phyloP scores from a whole-genome alignment of 768 basidiomycete genomes.

The Pleurotus sapidus region DNA sequence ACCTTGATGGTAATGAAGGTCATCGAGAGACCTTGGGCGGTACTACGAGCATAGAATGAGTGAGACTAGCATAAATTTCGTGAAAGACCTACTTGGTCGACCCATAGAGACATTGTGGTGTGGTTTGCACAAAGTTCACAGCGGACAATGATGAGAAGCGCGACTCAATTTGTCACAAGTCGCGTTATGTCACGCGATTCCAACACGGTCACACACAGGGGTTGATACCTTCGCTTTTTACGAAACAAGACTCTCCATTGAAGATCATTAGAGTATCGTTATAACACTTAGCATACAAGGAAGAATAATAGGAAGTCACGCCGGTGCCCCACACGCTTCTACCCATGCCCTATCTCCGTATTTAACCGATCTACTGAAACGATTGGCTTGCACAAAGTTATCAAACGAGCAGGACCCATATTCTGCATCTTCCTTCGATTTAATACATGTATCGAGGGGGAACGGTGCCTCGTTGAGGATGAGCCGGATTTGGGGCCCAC shows the following conservation, averaged over 20 bases:
- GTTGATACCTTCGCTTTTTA: too few species aligned
- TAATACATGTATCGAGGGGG: slow-evolving; percentile 30
- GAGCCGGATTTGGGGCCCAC: slow-evolving; percentile 36
- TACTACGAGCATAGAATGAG: slow-evolving; percentile 45
- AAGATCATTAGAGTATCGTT: too few species aligned
- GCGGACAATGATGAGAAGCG: too few species aligned
- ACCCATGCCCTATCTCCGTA: slow-evolving; percentile 33
- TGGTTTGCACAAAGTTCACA: too few species aligned
- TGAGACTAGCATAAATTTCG: not conserved
- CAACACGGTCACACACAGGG: too few species aligned
- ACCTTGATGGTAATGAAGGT: slow-evolving; percentile 83
- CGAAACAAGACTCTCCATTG: too few species aligned
- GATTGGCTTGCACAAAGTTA: slow-evolving; percentile 28
- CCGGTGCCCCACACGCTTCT: slow-evolving; percentile 24
- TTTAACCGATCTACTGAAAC: slow-evolving; percentile 18
- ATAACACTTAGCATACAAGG: too few species aligned
- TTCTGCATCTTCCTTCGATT: slow-evolving; percentile 21
- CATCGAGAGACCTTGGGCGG: slow-evolving; percentile 80
- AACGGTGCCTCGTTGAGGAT: slow-evolving; percentile 37
- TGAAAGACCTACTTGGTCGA: slow-evolving; percentile 46
- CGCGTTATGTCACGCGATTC: too few species aligned
- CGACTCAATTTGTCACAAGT: too few species aligned
- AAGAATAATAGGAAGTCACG: not conserved
- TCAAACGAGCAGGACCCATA: slow-evolving; percentile 35
- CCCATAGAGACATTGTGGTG: slow-evolving; percentile 62